Evolutionary conservation across 306 rosid species (phyloP).

Genomic region (Geum urbanum): DNA sequence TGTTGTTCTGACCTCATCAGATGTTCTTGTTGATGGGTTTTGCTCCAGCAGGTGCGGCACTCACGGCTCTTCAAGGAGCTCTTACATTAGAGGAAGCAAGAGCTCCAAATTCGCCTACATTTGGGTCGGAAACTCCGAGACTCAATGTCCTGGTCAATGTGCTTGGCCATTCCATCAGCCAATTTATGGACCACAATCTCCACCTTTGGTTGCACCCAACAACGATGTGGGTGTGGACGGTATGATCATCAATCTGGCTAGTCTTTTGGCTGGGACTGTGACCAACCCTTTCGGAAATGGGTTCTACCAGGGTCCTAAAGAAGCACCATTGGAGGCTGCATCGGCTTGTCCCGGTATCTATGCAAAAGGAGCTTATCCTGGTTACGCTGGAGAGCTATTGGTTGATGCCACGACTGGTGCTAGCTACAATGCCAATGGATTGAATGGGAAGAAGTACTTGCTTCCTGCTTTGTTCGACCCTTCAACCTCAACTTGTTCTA

Average conservation of each 20-base stretch:
- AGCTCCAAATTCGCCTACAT: constrained; percentile 45
- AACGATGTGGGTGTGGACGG: constrained; percentile 70
- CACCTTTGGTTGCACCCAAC: constrained; percentile 57
- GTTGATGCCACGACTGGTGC: constrained; percentile 52
- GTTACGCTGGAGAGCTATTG: constrained; percentile 55
- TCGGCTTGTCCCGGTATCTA: constrained; percentile 63
- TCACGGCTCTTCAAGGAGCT: constrained; percentile 32
- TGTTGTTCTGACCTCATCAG: constrained; percentile 44
- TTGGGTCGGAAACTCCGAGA: constrained; percentile 71
- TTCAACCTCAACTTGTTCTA: constrained; percentile 39
- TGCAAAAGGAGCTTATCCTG: constrained; percentile 75
- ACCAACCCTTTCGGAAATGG: constrained; percentile 72
- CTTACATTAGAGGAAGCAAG: constrained; percentile 23
- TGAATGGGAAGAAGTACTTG: constrained; percentile 46
- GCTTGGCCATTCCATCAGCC: constrained; percentile 90
- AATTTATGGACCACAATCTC: constrained; percentile 58
- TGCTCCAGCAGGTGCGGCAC: constrained; percentile 37
- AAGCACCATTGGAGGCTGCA: constrained; percentile 66
- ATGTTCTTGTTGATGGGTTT: constrained; percentile 34
- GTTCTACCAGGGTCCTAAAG: constrained; percentile 63
- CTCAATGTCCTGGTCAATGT: constrained; percentile 74
- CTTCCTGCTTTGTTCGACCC: constrained; percentile 63
- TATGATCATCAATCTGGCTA: constrained; percentile 63
- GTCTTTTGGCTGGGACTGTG: constrained; percentile 52
- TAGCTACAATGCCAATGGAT: constrained; percentile 54